Evolutionary conservation across 1,139 yeast species (phyloP).

Genomic region (Yamadazyma buinensis): DNA sequence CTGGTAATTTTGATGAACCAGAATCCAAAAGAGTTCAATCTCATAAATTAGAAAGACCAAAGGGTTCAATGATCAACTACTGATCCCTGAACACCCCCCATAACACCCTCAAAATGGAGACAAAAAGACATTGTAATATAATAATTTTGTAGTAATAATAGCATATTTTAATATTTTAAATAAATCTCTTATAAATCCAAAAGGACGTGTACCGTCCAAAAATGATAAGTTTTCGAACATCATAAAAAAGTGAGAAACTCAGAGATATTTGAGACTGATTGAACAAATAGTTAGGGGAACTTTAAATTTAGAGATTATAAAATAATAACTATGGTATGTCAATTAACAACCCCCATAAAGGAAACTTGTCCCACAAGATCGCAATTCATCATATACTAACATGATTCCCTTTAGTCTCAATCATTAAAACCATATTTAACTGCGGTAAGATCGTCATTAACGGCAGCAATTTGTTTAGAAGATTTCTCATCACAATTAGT

Average conservation of each 20-base stretch:
- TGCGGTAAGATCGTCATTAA: conserved; percentile 89
- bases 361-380: too few species aligned
- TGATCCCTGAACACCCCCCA: not conserved
- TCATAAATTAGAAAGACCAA: not conserved
- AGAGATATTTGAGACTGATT: too few species aligned
- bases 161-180: not conserved
- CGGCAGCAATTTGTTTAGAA: conserved; percentile 92
- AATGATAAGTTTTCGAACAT: conserved; percentile 1
- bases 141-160: not conserved
- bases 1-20: conserved; percentile 1
- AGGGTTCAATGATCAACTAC: conserved; percentile 4
- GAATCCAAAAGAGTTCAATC: conserved; percentile 3
- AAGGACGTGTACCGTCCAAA: not conserved
- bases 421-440: conserved; percentile 91
- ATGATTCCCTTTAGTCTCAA: conserved; percentile 56
- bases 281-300: conserved; percentile 1
- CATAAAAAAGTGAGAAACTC: conserved; percentile 3
- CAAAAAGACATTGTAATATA: not conserved
- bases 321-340: conserved; percentile 2
- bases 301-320: too few species aligned
- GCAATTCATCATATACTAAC: conserved; percentile 1
- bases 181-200: not conserved
- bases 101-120: too few species aligned
- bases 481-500: conserved; percentile 93
- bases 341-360: too few species aligned